Evolutionary conservation across 352 stramenopile genomes (phyloP), one percentile per base, ranked within the genome.

Genomic region (Pythium angustatum): DNA sequence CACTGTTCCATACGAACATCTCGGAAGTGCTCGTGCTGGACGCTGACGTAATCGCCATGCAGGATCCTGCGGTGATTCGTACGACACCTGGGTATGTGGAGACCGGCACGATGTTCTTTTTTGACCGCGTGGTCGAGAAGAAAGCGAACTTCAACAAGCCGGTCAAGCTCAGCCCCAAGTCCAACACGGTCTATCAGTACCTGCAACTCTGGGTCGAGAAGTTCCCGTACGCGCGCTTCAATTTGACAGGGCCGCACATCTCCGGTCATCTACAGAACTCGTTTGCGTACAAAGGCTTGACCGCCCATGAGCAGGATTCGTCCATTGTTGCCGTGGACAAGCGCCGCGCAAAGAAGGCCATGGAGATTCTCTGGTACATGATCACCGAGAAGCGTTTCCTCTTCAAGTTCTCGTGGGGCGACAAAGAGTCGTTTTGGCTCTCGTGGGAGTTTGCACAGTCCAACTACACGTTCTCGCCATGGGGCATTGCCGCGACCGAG

Each of bases 361-460:
- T 88, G 58, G 75, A 83, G 1, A 75, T 91, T 40, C 57, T 93
- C 28, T 90, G 78, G 80, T 85, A 78, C 49, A 68, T 93, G 17
- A 85, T 90, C 45, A 83, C 79, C 0, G 61, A 86, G 41, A 71
- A 81, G 52, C 81, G 82, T n/a, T 89, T 90, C 56, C 65, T 76
- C 22, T 78, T 78, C 70, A 62, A 78, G 56, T 90, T 86, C 44
- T 92, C 79, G 17, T 90, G 72, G 66, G 81, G 82, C 10, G 82
- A 90, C 69, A 91, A 91, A 55, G 84, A 93, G 44, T 53, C 77
- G 0, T 91, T 91, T 49, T 93, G 84, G 84, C 50, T 93, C n/a
- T 75, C 82, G 33, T 91, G 73, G 57, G 78, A 87, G 62, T 76
- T 90, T 22, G 71, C 75, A 0, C 72, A 83, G 24, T 56, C 48